These are phyloP conservation scores for Verticillium albo-atrum DNA, from an alignment of 2,329 filamentous ascomycete species.

Conservation along the genomic window DNA sequence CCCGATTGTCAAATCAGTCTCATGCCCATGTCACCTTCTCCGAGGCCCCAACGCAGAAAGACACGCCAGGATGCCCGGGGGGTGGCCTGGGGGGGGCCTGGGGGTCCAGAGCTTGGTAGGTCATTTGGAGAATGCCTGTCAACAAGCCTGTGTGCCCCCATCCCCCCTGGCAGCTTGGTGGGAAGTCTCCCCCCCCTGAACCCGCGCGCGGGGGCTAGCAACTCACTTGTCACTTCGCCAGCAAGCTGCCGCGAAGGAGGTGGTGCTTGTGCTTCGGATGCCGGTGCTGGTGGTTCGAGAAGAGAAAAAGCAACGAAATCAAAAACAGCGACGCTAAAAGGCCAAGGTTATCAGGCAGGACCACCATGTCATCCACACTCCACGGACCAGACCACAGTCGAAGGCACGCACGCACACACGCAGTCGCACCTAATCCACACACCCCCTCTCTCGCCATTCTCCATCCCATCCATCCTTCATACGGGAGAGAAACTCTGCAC, in stretches of 20 bases:
- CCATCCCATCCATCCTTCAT: neutral
- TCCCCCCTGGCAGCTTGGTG: neutral
- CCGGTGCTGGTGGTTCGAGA: neutral
- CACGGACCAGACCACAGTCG: conserved; percentile 10
- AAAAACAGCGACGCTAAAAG: conserved; percentile 7
- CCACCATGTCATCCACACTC: conserved; percentile 5
- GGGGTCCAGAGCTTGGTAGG: neutral
- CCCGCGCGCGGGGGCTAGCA: neutral
- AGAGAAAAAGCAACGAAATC: conserved; percentile 8
- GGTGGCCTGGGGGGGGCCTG: neutral
- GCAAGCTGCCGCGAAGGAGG: neutral
- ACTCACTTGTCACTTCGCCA: neutral
- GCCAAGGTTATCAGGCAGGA: conserved; percentile 13
- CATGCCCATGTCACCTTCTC: neutral
- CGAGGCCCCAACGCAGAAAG: neutral
- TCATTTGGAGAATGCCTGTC: neutral
- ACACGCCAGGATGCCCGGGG: neutral
- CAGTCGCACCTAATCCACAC: conserved; percentile 14
- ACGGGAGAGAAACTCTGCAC: neutral
- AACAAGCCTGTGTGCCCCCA: neutral
- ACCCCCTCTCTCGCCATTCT: conserved; percentile 8
- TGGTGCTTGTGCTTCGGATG: neutral
- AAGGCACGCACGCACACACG: conserved; percentile 7
- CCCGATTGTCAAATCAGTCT: neutral
- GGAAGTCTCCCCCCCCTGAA: neutral